Conservation (phyloP, 1,284 basidiomycete genomes). For the Spongiforma sp. region DNA sequence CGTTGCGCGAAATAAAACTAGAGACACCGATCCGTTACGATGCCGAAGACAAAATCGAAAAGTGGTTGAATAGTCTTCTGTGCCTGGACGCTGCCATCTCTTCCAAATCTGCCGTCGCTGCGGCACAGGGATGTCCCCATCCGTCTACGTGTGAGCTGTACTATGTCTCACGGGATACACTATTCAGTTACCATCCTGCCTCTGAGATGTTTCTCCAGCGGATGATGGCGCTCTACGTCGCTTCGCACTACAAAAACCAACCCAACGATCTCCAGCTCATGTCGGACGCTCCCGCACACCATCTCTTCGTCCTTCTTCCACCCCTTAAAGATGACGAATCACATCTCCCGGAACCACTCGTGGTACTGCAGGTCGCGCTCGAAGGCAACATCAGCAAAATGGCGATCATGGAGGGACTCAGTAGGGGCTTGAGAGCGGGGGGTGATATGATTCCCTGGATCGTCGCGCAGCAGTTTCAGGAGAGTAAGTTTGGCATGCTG, state of each 20-base stretch:
- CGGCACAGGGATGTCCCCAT: slow-evolving; percentile 87
- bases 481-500: slow-evolving; percentile 91
- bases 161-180: slow-evolving; percentile 95
- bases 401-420: slow-evolving; percentile 86
- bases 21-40: slow-evolving; percentile 96
- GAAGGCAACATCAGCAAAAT: slow-evolving; percentile 94
- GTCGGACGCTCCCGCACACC: slow-evolving; percentile 96
- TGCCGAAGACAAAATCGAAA: slow-evolving; percentile 86
- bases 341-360: slow-evolving; percentile 92
- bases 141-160: slow-evolving; percentile 95
- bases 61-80: slow-evolving; percentile 91
- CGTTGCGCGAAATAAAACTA: slow-evolving; percentile 98
- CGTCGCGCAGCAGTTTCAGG: slow-evolving; percentile 96
- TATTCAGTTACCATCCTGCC: slow-evolving; percentile 98
- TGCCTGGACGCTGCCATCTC: too few relatives aligned
- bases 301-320: slow-evolving; percentile 94
- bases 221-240: slow-evolving; percentile 98
- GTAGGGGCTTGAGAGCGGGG: slow-evolving; percentile 80
- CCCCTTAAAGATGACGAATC: slow-evolving; percentile 91
- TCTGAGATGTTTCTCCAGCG: slow-evolving; percentile 97
- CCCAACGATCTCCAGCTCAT: slow-evolving; percentile 98
- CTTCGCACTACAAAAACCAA: slow-evolving; percentile 99
- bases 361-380: slow-evolving; percentile 94
- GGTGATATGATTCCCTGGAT: slow-evolving; percentile 99
- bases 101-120: too few relatives aligned